Evolutionary conservation across 495 filamentous ascomycete species (phyloP), one percentile per base, ranked within the genome.

Genomic region (Neurospora hispaniola): DNA sequence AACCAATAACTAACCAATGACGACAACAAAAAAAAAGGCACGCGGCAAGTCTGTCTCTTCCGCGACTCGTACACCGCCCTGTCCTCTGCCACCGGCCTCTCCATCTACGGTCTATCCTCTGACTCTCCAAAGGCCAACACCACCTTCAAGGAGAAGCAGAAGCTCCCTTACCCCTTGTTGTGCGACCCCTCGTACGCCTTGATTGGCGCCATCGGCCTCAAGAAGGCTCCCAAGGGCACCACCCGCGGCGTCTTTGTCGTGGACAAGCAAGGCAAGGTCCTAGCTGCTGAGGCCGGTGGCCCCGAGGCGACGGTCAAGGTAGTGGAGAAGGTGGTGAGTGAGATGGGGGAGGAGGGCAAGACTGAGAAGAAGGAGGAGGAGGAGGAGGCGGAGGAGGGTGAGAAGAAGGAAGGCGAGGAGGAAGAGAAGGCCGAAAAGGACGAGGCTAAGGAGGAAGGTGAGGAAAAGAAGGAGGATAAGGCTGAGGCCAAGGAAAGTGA

Each of bases 61-160:
- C 89, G 95, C 75, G 96, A 98, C 85, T 83, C 86, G 14, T 90
- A 95, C 82, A 81, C 83, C n/a, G 80, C 88, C 70, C 86, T 99
- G 66, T 93, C 89, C n/a, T 92, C 89, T n/a, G 86, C 89, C n/a
- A 89, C 87, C 42, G 95, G 96, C 31, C 87, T 96, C 59, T 85
- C 90, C 73, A 91, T 99, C 79, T 98, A 92, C 80, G 96, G 96
- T 35, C 88, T 99, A 27, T 96, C 92, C 14, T 87, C 89, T 71
- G 96, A 99, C 83, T 90, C 89, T 10, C 90, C 93, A 74, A 94
- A 94, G 80, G 88, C 92, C 72, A 99, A 99, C 82, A 94, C 92
- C 44, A 92, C 89, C 46, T 99, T 99, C 86, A 90, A 92, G 78
- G 89, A 87, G 18, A 97, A 94, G 81, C 92, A 98, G 77, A 91